These are phyloP conservation scores for Jackrogersella multiformis DNA, from an alignment of 495 filamentous ascomycete species.

Conservation along the genomic window DNA sequence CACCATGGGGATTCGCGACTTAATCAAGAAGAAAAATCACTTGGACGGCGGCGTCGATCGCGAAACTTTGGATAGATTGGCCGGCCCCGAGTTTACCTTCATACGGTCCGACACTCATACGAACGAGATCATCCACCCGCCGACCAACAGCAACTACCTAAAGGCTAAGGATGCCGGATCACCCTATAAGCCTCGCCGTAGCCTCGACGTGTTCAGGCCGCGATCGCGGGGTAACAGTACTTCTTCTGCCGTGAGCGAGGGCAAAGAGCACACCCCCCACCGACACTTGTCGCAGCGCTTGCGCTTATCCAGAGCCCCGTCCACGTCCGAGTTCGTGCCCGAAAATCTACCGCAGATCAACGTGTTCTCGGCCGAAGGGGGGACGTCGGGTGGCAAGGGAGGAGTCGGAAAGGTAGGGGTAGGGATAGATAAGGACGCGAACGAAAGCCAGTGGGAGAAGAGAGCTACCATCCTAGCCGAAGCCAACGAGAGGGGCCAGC, in stretches of 20 bases:
- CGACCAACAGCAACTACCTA: conserved; percentile 54
- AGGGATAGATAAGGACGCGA: conserved; percentile 55
- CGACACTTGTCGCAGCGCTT: conserved; percentile 74
- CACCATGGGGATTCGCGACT: conserved; percentile 76
- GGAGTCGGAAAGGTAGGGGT: conserved; percentile 16
- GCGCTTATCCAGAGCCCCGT: conserved; percentile 67
- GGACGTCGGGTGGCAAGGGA: conserved; percentile 42
- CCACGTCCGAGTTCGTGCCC: conserved; percentile 79
- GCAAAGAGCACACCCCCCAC: conserved; percentile 45
- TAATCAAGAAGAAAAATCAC: conserved; percentile 76
- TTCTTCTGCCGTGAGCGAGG: conserved; percentile 52
- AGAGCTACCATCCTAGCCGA: conserved; percentile 84
- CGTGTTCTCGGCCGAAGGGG: conserved; percentile 51
- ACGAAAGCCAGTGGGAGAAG: conserved; percentile 80
- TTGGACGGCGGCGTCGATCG: conserved; percentile 51
- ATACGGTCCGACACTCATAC: conserved; percentile 83
- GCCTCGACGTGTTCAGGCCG: conserved; percentile 47
- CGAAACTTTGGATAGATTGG: conserved; percentile 44
- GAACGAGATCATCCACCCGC: conserved; percentile 77
- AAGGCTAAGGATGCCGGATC: conserved; percentile 44
- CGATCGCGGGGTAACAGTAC: conserved; percentile 61
- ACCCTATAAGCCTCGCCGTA: conserved; percentile 40
- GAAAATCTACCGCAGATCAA: conserved; percentile 78
- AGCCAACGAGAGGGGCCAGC: conserved; percentile 61
- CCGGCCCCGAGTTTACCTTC: conserved; percentile 79